Evolutionary conservation across 1,284 basidiomycete species (phyloP), one percentile per base, ranked within the genome.

Genomic region (Rhizopogon parksii): DNA sequence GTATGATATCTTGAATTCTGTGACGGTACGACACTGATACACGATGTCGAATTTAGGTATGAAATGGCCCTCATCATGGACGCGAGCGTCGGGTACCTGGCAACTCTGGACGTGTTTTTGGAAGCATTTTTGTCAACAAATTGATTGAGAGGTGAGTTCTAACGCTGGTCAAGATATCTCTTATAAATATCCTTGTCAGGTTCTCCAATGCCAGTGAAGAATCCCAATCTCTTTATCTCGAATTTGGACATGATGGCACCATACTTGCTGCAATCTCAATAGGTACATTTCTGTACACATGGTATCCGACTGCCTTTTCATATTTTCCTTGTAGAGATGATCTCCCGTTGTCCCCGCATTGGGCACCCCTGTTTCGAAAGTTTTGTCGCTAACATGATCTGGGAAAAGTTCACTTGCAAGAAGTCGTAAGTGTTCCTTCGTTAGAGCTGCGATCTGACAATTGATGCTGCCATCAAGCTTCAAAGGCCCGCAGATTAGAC

Each of bases 221-320:
- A 46, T 68, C 70, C 12, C 52, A 65, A 47, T 47, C 63, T 24
- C 58, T 72, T 12, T 71, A 71, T 60, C 61, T 79, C 47, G 72
- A 78, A 59, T 78, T 77, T 56, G 74, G 70, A 2, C 75, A 77
- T 56, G 74, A 78, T 52, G 74, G 69, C 5, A 75, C 70, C n/a
- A 71, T 78, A 55, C 71, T 76, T 54, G 50, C 73, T 30, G 69
- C 70, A 25, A 58, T 77, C 61, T 76, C 6, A 73, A 70, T 25
- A 69, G 69, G 70, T 72, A 48, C 45, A 64, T 56, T 24, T 19
- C 27, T 12, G 6, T 11, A 7, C 25, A 12, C 3, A 47, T 15
- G 7, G 21, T 15, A 14, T n/a, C 2, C 6, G 7, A 24, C 2
- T 46, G 3, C 14, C 40, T 5, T 15, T 8, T 7, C 6, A 43